Conservation (phyloP, 192 early-diverging fungal genomes). For the Backusella westeae region DNA sequence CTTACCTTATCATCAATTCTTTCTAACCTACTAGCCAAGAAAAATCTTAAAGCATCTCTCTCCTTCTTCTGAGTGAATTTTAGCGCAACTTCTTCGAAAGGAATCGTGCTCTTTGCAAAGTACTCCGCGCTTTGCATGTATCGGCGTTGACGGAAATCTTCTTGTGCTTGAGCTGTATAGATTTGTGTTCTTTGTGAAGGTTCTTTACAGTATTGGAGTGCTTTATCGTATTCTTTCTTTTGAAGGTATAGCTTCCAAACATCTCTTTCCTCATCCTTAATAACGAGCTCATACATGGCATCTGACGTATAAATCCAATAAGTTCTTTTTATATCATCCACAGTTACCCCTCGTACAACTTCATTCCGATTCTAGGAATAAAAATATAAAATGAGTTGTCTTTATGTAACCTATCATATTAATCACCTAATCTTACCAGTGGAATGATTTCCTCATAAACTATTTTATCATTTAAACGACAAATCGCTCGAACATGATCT, state of each 20-base stretch:
- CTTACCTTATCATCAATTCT: constrained; percentile 59
- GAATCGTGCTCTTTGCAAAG: constrained; percentile 75
- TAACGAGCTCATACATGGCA: constrained; percentile 85
- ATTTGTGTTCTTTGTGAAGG: constrained; percentile 70
- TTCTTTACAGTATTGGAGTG: constrained; percentile 76
- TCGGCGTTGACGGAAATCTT: constrained; percentile 73
- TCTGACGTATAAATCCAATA: constrained; percentile 88
- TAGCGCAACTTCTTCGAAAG: constrained; percentile 89
- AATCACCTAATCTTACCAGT: constrained; percentile 47
- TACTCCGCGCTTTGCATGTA: constrained; percentile 80
- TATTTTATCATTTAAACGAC: constrained; percentile 74
- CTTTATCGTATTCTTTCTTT: constrained; percentile 76
- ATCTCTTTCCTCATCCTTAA: constrained; percentile 89
- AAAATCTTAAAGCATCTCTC: constrained; percentile 71
- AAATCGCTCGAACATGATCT: constrained; percentile 71
- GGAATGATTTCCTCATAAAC: constrained; percentile 79
- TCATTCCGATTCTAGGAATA: constrained; percentile 27
- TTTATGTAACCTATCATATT: background rate
- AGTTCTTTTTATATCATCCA: constrained; percentile 77
- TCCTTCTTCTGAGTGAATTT: constrained; percentile 77
- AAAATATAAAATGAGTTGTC: background rate
- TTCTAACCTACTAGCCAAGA: constrained; percentile 72
- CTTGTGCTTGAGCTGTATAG: constrained; percentile 81
- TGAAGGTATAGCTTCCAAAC: constrained; percentile 90
- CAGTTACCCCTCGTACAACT: constrained; percentile 59